phyloP scores from a whole-genome alignment of 2,329 filamentous ascomycete species.

The Arthroderma sp. region DNA sequence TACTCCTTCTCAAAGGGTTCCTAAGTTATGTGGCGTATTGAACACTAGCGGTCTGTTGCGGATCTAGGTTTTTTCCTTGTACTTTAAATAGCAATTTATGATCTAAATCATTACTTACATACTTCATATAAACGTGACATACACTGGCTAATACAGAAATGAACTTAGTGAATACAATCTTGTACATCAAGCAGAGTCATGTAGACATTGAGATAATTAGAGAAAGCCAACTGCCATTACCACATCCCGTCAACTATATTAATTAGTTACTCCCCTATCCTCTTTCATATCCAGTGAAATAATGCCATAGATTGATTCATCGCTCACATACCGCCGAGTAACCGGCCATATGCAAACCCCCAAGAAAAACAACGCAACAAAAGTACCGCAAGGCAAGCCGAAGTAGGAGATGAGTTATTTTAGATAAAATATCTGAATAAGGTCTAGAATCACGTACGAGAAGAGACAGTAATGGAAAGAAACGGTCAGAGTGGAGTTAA shows the following conservation, averaged over 20 bases:
- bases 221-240: neutral
- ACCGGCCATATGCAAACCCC: neutral
- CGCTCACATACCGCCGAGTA: neutral
- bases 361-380: neutral
- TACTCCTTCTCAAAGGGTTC: neutral
- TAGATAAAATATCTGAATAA: neutral
- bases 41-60: neutral
- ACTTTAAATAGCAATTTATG: constrained; percentile 1
- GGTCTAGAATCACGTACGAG: neutral
- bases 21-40: neutral
- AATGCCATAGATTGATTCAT: neutral
- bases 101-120: neutral
- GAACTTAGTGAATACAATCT: neutral
- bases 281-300: neutral
- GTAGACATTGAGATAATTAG: neutral
- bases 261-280: neutral
- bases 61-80: neutral
- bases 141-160: neutral
- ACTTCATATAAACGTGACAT: too few relatives aligned
- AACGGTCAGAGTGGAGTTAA: neutral
- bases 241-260: neutral
- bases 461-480: neutral
- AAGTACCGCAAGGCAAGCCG: neutral
- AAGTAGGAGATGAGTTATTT: neutral
- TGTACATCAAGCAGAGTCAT: neutral